Conservation (phyloP, 352 stramenopile species). For the Globisporangium paroecandrum region DNA sequence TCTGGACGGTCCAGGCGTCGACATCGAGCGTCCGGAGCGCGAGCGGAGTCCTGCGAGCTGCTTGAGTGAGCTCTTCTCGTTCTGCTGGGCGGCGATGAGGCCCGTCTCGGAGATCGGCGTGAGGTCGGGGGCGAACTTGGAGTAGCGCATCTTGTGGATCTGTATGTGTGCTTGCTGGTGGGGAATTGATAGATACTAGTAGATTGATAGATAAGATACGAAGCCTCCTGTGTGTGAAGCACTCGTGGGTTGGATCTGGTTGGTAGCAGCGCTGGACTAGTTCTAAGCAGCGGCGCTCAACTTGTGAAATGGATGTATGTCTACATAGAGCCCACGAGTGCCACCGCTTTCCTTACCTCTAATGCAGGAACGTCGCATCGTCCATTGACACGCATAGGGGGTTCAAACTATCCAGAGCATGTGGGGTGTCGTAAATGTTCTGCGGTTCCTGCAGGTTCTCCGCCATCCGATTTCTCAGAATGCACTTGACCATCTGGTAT, state of each 20-base stretch:
- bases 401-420: constrained; percentile 5
- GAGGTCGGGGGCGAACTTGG: constrained; percentile 53
- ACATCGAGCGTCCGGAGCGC: constrained; percentile 12
- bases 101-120: constrained; percentile 57
- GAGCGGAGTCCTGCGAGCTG: constrained; percentile 16
- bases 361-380: not conserved
- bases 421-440: not conserved
- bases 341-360: not conserved
- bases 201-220: not conserved
- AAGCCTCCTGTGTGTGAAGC: not conserved
- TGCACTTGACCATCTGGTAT: not conserved
- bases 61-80: constrained; percentile 8
- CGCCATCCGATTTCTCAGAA: constrained; percentile 9
- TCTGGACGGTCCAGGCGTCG: constrained; percentile 7
- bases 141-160: constrained; percentile 24
- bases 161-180: not conserved
- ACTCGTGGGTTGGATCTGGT: not conserved
- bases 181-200: not conserved
- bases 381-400: not conserved
- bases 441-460: not conserved
- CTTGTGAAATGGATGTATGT: not conserved
- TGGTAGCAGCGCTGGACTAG: not conserved
- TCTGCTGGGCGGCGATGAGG: constrained; percentile 30
- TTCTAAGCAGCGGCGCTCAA: not conserved
- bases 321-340: not conserved